Conservation (phyloP, 306 rosid species). For the Argentina anserina region DNA sequence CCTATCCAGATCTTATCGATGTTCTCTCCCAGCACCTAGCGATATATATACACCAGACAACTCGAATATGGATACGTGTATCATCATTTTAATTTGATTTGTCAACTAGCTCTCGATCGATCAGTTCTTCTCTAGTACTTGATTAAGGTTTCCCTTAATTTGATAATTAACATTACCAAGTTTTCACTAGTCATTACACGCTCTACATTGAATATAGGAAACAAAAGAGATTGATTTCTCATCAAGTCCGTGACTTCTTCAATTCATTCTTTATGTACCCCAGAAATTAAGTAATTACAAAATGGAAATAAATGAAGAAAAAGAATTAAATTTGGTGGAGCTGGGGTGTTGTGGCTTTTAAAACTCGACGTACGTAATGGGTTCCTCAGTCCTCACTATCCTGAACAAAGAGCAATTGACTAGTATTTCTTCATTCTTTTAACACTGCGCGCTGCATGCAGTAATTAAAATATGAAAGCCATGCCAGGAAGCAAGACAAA, state of each 20-base stretch:
- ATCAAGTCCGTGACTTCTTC: neutral
- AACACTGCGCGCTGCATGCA: neutral
- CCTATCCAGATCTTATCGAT: neutral
- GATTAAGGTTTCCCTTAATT: neutral
- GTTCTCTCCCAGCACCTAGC: neutral
- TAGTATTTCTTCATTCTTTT: no score
- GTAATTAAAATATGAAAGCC: neutral
- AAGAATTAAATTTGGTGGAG: neutral
- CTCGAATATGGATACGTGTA: neutral
- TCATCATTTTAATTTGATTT: neutral
- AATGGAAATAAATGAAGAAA: neutral
- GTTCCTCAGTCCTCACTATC: neutral
- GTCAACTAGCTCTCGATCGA: neutral
- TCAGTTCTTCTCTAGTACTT: neutral
- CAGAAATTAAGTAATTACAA: neutral
- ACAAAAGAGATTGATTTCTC: neutral
- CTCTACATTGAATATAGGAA: neutral
- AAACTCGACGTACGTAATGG: slow-evolving; percentile 2
- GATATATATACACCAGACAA: neutral
- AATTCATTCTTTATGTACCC: neutral
- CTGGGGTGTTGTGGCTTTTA: neutral
- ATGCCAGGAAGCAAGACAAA: neutral
- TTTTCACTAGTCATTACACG: neutral
- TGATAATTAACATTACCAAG: neutral
- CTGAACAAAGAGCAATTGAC: neutral